Percentiles rank a stretch among this genome's conserved stretches.
These are phyloP conservation scores for Corylus avellana DNA, from an alignment of 306 rosid genomes.

Conservation along the genomic window DNA sequence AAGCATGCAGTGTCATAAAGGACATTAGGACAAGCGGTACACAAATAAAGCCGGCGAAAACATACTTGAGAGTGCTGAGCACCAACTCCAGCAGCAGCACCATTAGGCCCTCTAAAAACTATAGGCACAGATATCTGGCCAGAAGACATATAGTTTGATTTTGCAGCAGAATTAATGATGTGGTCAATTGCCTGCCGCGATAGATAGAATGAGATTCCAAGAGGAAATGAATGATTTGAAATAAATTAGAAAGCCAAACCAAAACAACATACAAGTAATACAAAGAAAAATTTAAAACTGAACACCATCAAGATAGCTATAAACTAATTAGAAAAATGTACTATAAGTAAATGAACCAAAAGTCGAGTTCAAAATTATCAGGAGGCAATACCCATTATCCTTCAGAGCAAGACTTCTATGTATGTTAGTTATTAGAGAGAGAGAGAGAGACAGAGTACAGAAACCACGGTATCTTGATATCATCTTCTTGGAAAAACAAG, in stretches of 20 bases:
- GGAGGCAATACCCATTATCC: background rate
- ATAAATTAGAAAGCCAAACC: background rate
- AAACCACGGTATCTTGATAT: background rate
- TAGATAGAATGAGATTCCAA: conserved; percentile 17
- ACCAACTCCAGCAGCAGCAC: conserved; percentile 99
- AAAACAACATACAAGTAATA: conserved; percentile 1
- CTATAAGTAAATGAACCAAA: background rate
- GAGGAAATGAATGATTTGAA: conserved; percentile 10
- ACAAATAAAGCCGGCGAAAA: conserved; percentile 25
- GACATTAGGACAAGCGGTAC: background rate
- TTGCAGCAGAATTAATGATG: conserved; percentile 98
- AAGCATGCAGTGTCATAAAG: background rate
- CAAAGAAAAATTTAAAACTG: background rate
- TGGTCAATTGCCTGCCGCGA: conserved; percentile 90
- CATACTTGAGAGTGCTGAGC: conserved; percentile 99
- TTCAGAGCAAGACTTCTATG: background rate
- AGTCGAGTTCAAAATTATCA: background rate
- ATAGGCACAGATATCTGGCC: conserved; percentile 93
- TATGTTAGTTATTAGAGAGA: background rate
- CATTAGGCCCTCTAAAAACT: conserved; percentile 98
- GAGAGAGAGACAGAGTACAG: background rate
- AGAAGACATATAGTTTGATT: conserved; percentile 94
- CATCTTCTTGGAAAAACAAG: background rate
- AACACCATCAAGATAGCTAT: background rate
- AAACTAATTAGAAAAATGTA: background rate